These are phyloP conservation scores for Salvia rosmarinus DNA, from an alignment of 257 asterid genomes.

Conservation along the genomic window DNA sequence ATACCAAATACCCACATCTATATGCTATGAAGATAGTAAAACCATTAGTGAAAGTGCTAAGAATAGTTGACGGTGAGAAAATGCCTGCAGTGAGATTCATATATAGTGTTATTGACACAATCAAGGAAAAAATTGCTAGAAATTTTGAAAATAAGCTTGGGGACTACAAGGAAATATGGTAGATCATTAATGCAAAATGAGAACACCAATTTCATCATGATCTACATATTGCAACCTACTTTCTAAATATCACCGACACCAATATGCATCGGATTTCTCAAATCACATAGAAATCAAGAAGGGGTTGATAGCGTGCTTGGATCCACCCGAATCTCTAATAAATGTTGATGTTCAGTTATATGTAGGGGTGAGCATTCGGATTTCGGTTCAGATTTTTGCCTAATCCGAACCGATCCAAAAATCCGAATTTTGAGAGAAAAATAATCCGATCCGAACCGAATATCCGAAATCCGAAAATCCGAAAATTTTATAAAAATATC, in stretches of 20 bases:
- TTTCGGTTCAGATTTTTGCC: no score
- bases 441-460: background rate
- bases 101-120: background rate
- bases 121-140: background rate
- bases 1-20: no score
- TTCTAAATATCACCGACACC: background rate
- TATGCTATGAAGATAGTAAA: no score
- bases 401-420: background rate
- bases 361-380: no score
- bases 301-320: background rate
- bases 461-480: no score
- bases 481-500: no score
- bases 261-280: background rate
- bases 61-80: no score
- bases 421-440: no score
- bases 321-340: no score
- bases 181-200: background rate
- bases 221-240: background rate
- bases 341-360: no score
- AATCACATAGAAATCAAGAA: background rate
- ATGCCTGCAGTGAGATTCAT: background rate
- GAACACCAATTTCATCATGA: background rate
- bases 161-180: background rate
- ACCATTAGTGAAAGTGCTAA: no score
- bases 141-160: background rate